phyloP scores from a whole-genome alignment of 345 rosid species.

The Carallia pectinifolia region DNA sequence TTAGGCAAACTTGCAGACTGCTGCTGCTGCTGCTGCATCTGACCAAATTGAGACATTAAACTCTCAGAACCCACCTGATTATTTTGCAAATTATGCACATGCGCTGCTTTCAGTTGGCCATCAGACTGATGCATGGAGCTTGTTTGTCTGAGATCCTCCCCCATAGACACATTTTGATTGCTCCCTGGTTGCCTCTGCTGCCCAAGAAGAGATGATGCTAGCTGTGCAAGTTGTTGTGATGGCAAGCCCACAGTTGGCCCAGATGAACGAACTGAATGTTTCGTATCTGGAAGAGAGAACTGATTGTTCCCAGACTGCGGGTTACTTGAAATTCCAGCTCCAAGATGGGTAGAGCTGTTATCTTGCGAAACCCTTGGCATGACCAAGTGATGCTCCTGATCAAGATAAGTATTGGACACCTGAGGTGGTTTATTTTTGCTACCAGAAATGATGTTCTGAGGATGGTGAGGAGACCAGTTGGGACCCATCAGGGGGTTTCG shows the following conservation, averaged over 20 bases:
- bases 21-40: conserved; percentile 48
- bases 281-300: conserved; percentile 37
- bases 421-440: conserved; percentile 41
- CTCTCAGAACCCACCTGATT: conserved; percentile 35
- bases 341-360: conserved; percentile 27
- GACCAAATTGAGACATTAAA: conserved; percentile 42
- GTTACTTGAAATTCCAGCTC: conserved; percentile 29
- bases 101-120: conserved; percentile 31
- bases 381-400: conserved; percentile 32
- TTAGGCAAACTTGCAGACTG: conserved; percentile 29
- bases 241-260: conserved; percentile 38
- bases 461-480: conserved; percentile 40
- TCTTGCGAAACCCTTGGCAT: conserved; percentile 35
- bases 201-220: conserved; percentile 66
- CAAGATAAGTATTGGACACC: conserved; percentile 13
- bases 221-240: conserved; percentile 69
- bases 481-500: conserved; percentile 29
- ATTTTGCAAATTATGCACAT: conserved; percentile 41
- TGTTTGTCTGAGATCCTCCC: conserved; percentile 32
- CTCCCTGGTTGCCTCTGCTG: conserved; percentile 52
- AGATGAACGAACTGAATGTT: conserved; percentile 38
- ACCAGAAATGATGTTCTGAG: conserved; percentile 17
- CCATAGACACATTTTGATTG: conserved; percentile 28
- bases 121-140: conserved; percentile 33
- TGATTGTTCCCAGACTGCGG: conserved; percentile 29